phyloP scores from a whole-genome alignment of 805 yeast genomes.

The Candida cerambycidarum region DNA sequence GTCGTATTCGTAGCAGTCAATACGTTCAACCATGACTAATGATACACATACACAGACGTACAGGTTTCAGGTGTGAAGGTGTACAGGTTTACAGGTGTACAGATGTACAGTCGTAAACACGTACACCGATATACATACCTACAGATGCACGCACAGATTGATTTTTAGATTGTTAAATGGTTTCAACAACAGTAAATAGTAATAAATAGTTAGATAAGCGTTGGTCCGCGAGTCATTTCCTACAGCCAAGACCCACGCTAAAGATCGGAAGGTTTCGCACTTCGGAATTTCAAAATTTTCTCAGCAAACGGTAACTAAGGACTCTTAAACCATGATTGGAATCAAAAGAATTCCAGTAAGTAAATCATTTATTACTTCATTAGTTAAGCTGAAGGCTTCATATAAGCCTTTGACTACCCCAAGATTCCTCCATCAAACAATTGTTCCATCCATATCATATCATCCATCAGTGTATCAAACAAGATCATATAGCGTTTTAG shows the following conservation, averaged over 20 bases:
- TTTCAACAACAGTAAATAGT: conserved; percentile 11
- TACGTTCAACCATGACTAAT: conserved; percentile 7
- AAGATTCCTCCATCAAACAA: not conserved
- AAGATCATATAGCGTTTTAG: conserved; percentile 37
- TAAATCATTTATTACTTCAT: not conserved
- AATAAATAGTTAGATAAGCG: not conserved
- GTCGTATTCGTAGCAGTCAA: not conserved
- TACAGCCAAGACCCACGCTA: not conserved
- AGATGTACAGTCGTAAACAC: no score
- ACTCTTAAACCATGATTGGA: conserved; percentile 5
- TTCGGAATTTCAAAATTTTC: conserved; percentile 6
- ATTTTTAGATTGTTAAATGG: conserved; percentile 8
- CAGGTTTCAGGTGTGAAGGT: no score
- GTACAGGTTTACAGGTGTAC: no score
- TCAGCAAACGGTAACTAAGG: conserved; percentile 4
- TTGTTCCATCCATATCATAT: not conserved
- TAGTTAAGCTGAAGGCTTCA: not conserved
- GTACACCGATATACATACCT: no score
- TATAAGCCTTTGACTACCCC: not conserved
- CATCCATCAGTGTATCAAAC: not conserved
- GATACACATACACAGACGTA: no score
- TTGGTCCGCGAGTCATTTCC: not conserved
- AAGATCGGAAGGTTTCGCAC: conserved; percentile 1
- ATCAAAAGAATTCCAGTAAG: conserved; percentile 4
- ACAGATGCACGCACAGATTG: not conserved